Evolutionary conservation across 345 rosid genomes (phyloP).

Genomic region (Erodium maritimum): DNA sequence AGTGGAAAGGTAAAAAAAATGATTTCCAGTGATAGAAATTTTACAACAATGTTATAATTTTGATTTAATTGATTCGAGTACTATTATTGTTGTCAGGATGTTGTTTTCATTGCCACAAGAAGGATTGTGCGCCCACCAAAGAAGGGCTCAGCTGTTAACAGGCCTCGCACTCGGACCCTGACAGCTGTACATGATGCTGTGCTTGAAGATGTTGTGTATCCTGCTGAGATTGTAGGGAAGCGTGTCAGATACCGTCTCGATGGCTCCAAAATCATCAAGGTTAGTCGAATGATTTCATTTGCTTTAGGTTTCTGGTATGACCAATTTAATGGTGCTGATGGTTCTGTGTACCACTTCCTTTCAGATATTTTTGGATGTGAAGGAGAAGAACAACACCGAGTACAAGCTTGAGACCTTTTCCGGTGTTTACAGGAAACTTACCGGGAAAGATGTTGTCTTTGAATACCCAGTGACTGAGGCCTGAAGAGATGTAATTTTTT

Average conservation of each 20-base stretch:
- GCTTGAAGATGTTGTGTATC: too few relatives aligned
- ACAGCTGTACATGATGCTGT: too few relatives aligned
- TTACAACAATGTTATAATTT: neutral
- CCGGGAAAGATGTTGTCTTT: conserved; percentile 76
- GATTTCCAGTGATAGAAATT: neutral
- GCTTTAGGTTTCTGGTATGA: too few relatives aligned
- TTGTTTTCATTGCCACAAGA: conserved; percentile 55
- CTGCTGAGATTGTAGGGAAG: conserved; percentile 89
- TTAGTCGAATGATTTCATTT: too few relatives aligned
- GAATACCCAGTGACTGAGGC: conserved; percentile 57
- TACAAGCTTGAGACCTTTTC: conserved; percentile 66
- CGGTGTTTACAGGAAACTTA: conserved; percentile 76
- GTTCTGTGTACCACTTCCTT: neutral
- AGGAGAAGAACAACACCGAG: too few relatives aligned
- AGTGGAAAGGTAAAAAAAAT: conserved; percentile 28
- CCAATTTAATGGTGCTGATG: too few relatives aligned
- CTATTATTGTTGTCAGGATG: conserved; percentile 32
- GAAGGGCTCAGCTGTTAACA: too few relatives aligned
- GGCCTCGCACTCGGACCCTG: too few relatives aligned
- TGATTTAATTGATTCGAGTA: too few relatives aligned
- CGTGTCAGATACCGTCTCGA: conserved; percentile 62
- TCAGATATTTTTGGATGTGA: conserved; percentile 64
- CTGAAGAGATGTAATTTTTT: too few relatives aligned
- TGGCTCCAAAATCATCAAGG: conserved; percentile 73
- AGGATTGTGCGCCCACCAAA: too few relatives aligned